Percentiles rank a stretch among this genome's conserved stretches.
These are phyloP conservation scores for Cryptococcus sp. DNA, from an alignment of 1,284 basidiomycete genomes.

Conservation along the genomic window DNA sequence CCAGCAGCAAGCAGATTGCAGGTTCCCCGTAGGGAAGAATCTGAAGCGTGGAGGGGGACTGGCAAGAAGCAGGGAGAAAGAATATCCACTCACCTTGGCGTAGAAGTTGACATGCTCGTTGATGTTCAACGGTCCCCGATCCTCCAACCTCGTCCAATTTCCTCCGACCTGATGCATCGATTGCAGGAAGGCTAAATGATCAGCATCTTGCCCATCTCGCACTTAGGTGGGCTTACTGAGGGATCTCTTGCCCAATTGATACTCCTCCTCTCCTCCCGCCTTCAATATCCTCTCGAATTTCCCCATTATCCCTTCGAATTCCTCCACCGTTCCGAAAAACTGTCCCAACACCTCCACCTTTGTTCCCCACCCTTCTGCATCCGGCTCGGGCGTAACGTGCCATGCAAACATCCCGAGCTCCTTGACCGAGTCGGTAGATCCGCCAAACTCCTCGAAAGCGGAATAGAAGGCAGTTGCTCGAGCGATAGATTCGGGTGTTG, in stretches of 20 bases:
- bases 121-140: constrained; percentile 10
- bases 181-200: constrained; percentile 7
- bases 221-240: constrained; percentile 4
- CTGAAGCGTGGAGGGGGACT: neutral
- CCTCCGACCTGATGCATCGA: constrained; percentile 15
- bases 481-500: neutral
- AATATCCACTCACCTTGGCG: constrained; percentile 12
- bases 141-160: constrained; percentile 11
- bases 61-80: neutral
- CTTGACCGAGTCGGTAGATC: neutral
- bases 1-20: neutral
- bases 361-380: constrained; percentile 7
- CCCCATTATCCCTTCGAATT: constrained; percentile 8
- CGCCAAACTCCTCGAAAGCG: constrained; percentile 15
- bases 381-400: constrained; percentile 16
- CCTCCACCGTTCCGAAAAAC: constrained; percentile 7
- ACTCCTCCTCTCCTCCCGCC: constrained; percentile 4
- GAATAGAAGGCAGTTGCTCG: constrained; percentile 8
- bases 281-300: constrained; percentile 5
- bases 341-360: constrained; percentile 18
- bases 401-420: constrained; percentile 9
- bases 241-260: constrained; percentile 1
- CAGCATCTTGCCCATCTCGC: neutral
- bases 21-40: neutral
- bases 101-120: constrained; percentile 19